A percentile compares a stretch with the other conserved stretches of the same genome.
Evolutionary conservation across 768 basidiomycete species (phyloP).

Genomic region (Xanthoconium stramineum): DNA sequence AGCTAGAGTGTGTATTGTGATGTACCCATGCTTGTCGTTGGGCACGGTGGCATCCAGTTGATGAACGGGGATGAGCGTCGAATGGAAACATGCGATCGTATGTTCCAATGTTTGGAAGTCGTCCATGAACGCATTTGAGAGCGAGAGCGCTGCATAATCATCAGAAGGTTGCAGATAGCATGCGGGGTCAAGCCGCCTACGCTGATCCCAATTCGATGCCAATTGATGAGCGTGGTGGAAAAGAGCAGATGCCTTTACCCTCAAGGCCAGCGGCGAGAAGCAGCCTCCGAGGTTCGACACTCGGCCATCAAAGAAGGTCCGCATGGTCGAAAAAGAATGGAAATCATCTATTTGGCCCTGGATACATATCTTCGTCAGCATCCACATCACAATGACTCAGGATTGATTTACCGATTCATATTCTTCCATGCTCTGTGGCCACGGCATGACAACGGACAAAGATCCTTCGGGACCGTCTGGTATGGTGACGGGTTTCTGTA

Average conservation of each 20-base stretch:
- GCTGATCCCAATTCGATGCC: slow-evolving; percentile 56
- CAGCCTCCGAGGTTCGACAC: slow-evolving; percentile 46
- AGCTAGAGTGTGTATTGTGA: slow-evolving; percentile 62
- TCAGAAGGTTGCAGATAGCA: slow-evolving; percentile 19
- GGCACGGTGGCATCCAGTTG: slow-evolving; percentile 55
- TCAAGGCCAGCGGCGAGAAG: slow-evolving; percentile 62
- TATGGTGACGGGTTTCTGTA: slow-evolving; percentile 64
- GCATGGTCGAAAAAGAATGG: slow-evolving; percentile 55
- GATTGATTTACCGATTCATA: slow-evolving; percentile 61
- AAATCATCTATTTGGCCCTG: slow-evolving; percentile 59
- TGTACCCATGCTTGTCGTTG: slow-evolving; percentile 57
- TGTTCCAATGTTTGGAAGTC: slow-evolving; percentile 63
- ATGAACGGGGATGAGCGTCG: slow-evolving; percentile 61
- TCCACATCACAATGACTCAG: slow-evolving; percentile 1
- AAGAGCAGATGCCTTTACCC: slow-evolving; percentile 74
- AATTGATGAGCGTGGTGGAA: slow-evolving; percentile 66
- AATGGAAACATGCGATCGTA: slow-evolving; percentile 58
- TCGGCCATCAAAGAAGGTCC: slow-evolving; percentile 60
- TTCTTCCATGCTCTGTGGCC: slow-evolving; percentile 71
- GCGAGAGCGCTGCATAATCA: slow-evolving; percentile 38
- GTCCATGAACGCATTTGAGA: slow-evolving; percentile 48
- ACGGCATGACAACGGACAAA: slow-evolving; percentile 66
- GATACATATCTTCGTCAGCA: slow-evolving; percentile 14
- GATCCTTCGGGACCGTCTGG: slow-evolving; percentile 58
- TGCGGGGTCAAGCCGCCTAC: slow-evolving; percentile 37